A percentile compares a stretch with the other conserved stretches of the same genome.
phyloP scores from a whole-genome alignment of 441 rosid species.

The Syzygium malaccense region DNA sequence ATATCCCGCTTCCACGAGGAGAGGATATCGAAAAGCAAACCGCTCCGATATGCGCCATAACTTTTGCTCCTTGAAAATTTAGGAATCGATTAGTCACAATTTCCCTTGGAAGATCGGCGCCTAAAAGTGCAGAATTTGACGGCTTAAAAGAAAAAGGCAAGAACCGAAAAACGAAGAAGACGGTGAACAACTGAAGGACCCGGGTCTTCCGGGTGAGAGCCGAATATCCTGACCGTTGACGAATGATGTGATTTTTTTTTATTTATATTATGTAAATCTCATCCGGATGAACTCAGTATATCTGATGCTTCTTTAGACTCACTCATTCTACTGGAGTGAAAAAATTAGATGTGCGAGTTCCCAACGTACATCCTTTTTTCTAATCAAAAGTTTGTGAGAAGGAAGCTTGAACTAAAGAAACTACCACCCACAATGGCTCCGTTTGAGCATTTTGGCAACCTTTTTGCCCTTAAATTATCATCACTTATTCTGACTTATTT shows the following conservation, averaged over 20 bases:
- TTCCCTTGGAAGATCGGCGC: not conserved
- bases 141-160: not conserved
- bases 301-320: no score
- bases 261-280: accelerated
- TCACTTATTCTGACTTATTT: no score
- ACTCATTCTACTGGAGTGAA: not conserved
- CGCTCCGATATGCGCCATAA: not conserved
- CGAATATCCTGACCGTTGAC: slow-evolving; percentile 3
- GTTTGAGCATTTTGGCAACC: no score
- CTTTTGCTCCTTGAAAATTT: not conserved
- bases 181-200: not conserved
- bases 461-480: no score
- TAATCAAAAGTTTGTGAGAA: not conserved
- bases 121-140: not conserved
- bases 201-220: slow-evolving; percentile 15
- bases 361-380: not conserved
- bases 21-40: not conserved
- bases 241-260: accelerated
- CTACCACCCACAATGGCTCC: not conserved
- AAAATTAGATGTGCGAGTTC: not conserved
- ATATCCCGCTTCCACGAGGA: not conserved
- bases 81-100: not conserved
- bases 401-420: not conserved
- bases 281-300: no score
- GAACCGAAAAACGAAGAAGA: not conserved